Evolutionary conservation across 1,284 basidiomycete species (phyloP).

Genomic region (Erythrobasidium hasegawianum): DNA sequence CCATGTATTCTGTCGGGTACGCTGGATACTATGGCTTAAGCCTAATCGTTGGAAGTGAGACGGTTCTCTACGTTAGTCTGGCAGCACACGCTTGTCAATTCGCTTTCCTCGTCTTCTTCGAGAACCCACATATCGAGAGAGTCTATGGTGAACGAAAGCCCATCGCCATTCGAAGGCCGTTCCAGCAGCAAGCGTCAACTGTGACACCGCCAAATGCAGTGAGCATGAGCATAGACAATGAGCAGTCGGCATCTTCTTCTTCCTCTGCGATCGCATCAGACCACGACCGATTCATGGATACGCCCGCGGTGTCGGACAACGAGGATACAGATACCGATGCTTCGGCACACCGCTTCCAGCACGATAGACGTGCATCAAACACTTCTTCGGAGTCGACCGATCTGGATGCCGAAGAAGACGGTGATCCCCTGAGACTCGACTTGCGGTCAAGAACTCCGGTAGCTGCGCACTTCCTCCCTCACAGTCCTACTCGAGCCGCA

Average conservation of each 20-base stretch:
- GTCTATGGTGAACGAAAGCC: conserved; percentile 78
- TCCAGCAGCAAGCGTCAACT: background rate
- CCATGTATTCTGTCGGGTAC: conserved; percentile 92
- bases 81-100: conserved; percentile 92
- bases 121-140: conserved; percentile 94
- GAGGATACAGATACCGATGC: conserved; percentile 18
- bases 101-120: conserved; percentile 91
- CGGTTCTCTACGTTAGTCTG: conserved; percentile 86
- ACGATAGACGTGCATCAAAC: conserved; percentile 9
- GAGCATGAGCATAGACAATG: background rate
- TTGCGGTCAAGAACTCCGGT: conserved; percentile 2
- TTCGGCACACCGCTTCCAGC: conserved; percentile 10
- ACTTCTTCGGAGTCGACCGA: conserved; percentile 16
- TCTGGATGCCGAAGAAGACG: conserved; percentile 21
- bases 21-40: conserved; percentile 88
- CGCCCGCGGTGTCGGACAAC: conserved; percentile 31
- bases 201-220: background rate
- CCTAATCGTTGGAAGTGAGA: conserved; percentile 78
- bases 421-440: background rate
- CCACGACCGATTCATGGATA: conserved; percentile 13
- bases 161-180: conserved; percentile 64
- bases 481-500: background rate
- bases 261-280: conserved; percentile 3
- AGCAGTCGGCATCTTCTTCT: background rate
- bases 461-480: background rate